phyloP scores from a whole-genome alignment of 208 protist species.

The Leishmania lainsoni region DNA sequence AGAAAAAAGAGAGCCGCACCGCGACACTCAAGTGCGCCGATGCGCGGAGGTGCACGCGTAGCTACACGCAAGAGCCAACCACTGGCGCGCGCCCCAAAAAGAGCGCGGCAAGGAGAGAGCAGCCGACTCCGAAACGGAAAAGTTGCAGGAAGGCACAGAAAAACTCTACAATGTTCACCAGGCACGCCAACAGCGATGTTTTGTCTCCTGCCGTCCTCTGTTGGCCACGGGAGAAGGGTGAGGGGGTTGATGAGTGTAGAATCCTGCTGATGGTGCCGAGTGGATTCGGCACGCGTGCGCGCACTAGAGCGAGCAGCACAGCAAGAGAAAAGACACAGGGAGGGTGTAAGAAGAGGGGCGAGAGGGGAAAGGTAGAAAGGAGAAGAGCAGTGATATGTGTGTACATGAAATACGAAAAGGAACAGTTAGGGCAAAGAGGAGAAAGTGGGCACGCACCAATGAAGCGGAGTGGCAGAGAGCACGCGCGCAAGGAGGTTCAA shows the following conservation, averaged over 20 bases:
- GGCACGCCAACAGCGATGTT: neutral
- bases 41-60: neutral
- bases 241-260: neutral
- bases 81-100: neutral
- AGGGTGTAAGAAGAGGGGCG: neutral
- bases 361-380: neutral
- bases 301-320: neutral
- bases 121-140: neutral
- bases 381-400: neutral
- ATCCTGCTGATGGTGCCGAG: neutral
- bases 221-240: neutral
- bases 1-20: neutral
- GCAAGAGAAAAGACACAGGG: neutral
- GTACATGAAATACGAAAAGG: neutral
- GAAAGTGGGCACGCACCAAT: neutral
- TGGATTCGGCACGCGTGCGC: neutral
- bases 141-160: neutral
- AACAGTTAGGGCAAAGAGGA: neutral
- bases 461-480: neutral
- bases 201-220: neutral
- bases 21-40: neutral
- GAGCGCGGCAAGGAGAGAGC: neutral
- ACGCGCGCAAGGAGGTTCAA: conserved; percentile 4
- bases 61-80: neutral
- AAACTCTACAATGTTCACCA: neutral